A percentile compares a stretch with the other conserved stretches of the same genome.
Conservation (phyloP, 768 basidiomycete genomes). For the Rubroboletus satanas region DNA sequence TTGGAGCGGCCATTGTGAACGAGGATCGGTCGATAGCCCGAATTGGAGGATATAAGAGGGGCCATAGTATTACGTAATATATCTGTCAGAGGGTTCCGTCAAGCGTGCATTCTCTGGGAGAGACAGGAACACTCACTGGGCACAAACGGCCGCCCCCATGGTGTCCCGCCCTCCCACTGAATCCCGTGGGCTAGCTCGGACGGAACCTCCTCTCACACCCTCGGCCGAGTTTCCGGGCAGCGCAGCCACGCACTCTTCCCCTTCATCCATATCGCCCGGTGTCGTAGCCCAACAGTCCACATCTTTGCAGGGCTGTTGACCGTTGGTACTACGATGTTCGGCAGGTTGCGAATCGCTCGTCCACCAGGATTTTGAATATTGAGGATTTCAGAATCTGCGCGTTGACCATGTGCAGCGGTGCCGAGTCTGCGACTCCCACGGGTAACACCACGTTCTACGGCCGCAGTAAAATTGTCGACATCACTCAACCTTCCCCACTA, state of each 20-base stretch:
- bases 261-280: not conserved
- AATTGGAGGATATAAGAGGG: conserved; percentile 11
- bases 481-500: no score
- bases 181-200: not conserved
- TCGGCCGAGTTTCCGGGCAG: not conserved
- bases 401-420: not conserved
- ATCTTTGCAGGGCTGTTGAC: conserved; percentile 5
- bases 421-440: no score
- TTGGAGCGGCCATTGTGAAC: conserved; percentile 17
- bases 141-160: not conserved
- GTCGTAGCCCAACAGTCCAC: conserved; percentile 22
- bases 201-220: not conserved
- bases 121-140: not conserved
- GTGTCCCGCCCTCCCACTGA: not conserved
- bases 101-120: not conserved
- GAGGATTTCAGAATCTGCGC: not conserved
- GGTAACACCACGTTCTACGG: no score
- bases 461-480: no score
- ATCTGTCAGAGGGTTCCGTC: no score
- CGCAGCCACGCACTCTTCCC: not conserved
- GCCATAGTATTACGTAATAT: conserved; percentile 13
- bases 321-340: conserved; percentile 11
- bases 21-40: not conserved
- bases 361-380: not conserved
- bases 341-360: not conserved